Percentiles rank a stretch among this genome's conserved stretches.
These are phyloP conservation scores for Dioscorea cayenensis DNA, from an alignment of 116 monocot species.

Conservation along the genomic window DNA sequence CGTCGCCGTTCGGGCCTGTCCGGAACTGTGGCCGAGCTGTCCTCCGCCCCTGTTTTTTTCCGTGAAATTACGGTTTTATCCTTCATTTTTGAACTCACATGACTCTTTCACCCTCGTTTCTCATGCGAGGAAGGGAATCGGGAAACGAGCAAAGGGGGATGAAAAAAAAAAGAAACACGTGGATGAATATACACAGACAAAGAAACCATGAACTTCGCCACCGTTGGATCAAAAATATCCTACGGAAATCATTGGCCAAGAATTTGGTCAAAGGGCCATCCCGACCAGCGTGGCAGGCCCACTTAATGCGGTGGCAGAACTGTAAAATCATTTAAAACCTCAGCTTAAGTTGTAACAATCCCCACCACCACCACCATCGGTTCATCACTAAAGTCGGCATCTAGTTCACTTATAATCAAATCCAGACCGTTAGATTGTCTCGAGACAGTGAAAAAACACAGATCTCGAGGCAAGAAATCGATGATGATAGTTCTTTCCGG, in stretches of 20 bases:
- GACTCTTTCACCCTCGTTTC: neutral
- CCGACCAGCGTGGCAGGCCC: neutral
- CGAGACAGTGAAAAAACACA: neutral
- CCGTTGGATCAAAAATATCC: neutral
- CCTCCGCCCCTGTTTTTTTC: no score
- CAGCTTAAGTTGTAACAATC: neutral
- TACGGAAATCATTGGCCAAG: no score
- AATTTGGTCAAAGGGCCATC: neutral
- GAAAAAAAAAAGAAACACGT: neutral
- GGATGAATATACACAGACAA: neutral
- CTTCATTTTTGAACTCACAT: neutral
- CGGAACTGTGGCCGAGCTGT: neutral
- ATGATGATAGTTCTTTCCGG: neutral
- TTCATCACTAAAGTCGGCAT: no score
- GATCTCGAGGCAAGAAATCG: neutral
- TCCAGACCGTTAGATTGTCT: neutral
- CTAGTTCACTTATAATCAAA: no score
- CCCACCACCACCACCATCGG: neutral
- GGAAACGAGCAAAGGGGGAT: neutral
- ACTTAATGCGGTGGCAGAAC: neutral
- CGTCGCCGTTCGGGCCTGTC: constrained; percentile 35
- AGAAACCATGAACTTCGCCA: neutral
- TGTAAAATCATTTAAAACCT: neutral
- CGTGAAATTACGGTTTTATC: no score
- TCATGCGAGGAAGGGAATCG: neutral